Percentiles rank a stretch among this genome's conserved stretches.
These are phyloP conservation scores for Graphilbum sp. DNA, from an alignment of 2,329 filamentous ascomycete species.

Conservation along the genomic window DNA sequence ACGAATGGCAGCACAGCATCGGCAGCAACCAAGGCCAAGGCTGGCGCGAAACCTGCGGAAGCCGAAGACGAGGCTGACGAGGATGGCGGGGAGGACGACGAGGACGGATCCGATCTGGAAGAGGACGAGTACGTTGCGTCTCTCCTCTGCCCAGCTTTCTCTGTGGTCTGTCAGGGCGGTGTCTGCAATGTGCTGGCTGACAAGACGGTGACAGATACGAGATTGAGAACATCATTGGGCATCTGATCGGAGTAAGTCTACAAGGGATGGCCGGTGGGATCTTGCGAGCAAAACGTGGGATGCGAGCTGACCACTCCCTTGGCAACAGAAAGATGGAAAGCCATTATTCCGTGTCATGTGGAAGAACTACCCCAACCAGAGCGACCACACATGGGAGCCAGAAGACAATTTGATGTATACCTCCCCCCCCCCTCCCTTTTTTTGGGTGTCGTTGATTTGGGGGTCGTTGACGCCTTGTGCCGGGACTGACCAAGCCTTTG, in stretches of 20 bases:
- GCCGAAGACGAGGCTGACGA: slow-evolving; percentile 9
- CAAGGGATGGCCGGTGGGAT: neutral
- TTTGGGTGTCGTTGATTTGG: too few relatives aligned
- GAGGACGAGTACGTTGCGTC: slow-evolving; percentile 27
- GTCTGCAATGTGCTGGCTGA: neutral
- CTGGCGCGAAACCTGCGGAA: neutral
- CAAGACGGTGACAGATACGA: slow-evolving; percentile 37
- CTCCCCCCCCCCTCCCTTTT: neutral
- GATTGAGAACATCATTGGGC: slow-evolving; percentile 56
- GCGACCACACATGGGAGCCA: slow-evolving; percentile 65
- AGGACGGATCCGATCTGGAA: slow-evolving; percentile 12
- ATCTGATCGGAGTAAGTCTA: slow-evolving; percentile 34
- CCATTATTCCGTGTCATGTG: slow-evolving; percentile 60
- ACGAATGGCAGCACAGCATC: neutral
- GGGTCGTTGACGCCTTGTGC: too few relatives aligned
- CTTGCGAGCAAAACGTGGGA: neutral
- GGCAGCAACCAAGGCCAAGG: slow-evolving; percentile 7
- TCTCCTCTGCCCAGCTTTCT: too few relatives aligned
- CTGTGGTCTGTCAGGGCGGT: too few relatives aligned
- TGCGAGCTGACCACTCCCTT: neutral
- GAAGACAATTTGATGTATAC: slow-evolving; percentile 49
- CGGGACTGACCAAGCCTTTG: too few relatives aligned
- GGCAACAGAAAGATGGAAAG: slow-evolving; percentile 21
- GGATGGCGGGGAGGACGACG: slow-evolving; percentile 16
- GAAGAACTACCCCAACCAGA: slow-evolving; percentile 57